Percentiles rank a stretch among this genome's conserved stretches.
phyloP scores from a whole-genome alignment of 257 asterid genomes.

The Penstemon eatonii region DNA sequence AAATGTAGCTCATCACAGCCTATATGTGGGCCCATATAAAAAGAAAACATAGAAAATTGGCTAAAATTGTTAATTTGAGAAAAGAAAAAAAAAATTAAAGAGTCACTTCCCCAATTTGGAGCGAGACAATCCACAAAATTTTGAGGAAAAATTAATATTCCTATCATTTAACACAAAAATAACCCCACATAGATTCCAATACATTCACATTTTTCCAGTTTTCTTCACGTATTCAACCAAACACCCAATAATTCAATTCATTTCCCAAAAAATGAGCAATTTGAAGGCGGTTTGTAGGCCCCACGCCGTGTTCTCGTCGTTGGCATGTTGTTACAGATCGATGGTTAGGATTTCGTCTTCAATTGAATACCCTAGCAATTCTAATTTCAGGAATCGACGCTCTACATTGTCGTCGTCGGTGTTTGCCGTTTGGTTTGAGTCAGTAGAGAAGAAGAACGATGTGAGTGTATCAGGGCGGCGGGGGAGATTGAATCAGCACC shows the following conservation, averaged over 20 bases:
- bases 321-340: constrained; percentile 67
- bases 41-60: background rate
- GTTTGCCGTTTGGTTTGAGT: constrained; percentile 39
- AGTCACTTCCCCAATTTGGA: constrained; percentile 34
- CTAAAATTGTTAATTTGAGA: constrained; percentile 19
- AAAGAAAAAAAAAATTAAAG: background rate
- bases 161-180: background rate
- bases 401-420: constrained; percentile 33
- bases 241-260: background rate
- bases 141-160: background rate
- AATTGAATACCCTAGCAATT: constrained; percentile 31
- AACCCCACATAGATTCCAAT: constrained; percentile 31
- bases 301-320: constrained; percentile 56
- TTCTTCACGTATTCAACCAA: constrained; percentile 39
- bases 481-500: constrained; percentile 61
- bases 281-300: constrained; percentile 70
- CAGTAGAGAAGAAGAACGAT: constrained; percentile 32
- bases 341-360: constrained; percentile 46
- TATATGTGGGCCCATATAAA: background rate
- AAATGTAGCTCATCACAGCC: too few relatives aligned
- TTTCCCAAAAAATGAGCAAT: constrained; percentile 54
- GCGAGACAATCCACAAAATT: constrained; percentile 62
- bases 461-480: constrained; percentile 32
- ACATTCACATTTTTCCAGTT: constrained; percentile 21
- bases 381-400: constrained; percentile 19